Conservation (phyloP, 768 basidiomycete species). For the Suillus weaverae region DNA sequence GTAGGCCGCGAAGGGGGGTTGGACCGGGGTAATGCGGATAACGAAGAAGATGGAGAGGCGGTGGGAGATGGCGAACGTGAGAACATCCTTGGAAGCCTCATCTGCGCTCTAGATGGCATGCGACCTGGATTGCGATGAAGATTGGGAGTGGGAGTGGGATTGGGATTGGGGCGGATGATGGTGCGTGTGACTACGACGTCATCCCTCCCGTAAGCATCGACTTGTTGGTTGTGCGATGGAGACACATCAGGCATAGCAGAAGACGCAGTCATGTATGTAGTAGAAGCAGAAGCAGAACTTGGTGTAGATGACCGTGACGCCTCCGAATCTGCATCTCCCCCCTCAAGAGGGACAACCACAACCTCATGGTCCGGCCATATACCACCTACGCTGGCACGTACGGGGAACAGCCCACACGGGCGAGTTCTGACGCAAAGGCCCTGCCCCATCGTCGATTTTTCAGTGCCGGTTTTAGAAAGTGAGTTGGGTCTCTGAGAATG, state of each 20-base stretch:
- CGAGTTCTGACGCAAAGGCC: conserved; percentile 16
- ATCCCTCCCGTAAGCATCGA: conserved; percentile 30
- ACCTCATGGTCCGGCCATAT: conserved; percentile 36
- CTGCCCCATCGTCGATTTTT: conserved; percentile 29
- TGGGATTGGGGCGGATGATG: conserved; percentile 35
- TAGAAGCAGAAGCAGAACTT: conserved; percentile 9
- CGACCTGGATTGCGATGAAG: background rate
- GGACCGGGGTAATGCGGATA: conserved; percentile 25
- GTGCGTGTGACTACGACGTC: conserved; percentile 37
- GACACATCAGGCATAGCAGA: conserved; percentile 3
- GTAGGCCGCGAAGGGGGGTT: conserved; percentile 22
- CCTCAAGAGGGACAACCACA: conserved; percentile 29
- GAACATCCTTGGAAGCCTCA: background rate
- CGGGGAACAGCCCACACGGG: background rate
- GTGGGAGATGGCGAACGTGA: conserved; percentile 25
- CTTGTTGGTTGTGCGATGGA: conserved; percentile 17
- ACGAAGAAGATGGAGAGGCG: conserved; percentile 26
- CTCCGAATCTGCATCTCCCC: conserved; percentile 7
- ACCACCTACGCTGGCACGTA: conserved; percentile 26
- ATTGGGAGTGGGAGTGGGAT: conserved; percentile 8
- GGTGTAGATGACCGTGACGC: background rate
- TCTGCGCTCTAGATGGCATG: conserved; percentile 9
- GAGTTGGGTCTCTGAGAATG: conserved; percentile 21
- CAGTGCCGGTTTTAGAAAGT: conserved; percentile 11
- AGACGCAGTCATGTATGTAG: conserved; percentile 7